Percentiles rank a stretch among this genome's conserved stretches.
phyloP scores from a whole-genome alignment of 768 basidiomycete genomes.

The Rhizopogon roseolus region DNA sequence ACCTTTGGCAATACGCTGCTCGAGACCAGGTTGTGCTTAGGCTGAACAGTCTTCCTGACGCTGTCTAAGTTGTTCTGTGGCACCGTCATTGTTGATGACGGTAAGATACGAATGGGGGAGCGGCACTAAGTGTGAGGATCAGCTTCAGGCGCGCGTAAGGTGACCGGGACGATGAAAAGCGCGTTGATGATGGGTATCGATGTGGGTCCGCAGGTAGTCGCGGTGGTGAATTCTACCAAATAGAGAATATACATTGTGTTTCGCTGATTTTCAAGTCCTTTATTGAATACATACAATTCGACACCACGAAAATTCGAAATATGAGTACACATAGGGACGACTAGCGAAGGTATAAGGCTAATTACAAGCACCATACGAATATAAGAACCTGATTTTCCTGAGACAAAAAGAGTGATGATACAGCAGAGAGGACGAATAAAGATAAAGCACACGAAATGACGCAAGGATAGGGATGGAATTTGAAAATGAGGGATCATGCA shows the following conservation, averaged over 20 bases:
- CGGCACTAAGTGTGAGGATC: neutral
- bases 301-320: slow-evolving; percentile 10
- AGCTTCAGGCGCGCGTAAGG: too few species aligned
- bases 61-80: neutral
- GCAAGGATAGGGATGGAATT: neutral
- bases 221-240: too few species aligned
- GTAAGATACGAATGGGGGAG: neutral
- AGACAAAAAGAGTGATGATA: slow-evolving; percentile 11
- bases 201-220: neutral
- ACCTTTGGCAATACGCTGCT: neutral
- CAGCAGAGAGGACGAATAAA: slow-evolving; percentile 22
- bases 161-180: too few species aligned
- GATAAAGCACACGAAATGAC: neutral
- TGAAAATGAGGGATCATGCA: slow-evolving; percentile 8
- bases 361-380: slow-evolving; percentile 7
- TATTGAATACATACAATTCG: slow-evolving; percentile 6
- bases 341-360: slow-evolving; percentile 5
- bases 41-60: neutral
- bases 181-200: too few species aligned
- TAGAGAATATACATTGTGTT: too few species aligned
- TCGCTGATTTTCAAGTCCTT: neutral
- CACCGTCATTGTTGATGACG: neutral
- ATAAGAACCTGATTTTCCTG: slow-evolving; percentile 2
- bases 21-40: slow-evolving; percentile 1
- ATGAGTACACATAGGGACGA: slow-evolving; percentile 13